Evolutionary conservation across 2,329 filamentous ascomycete species (phyloP).

Genomic region (Saccharata proteae): DNA sequence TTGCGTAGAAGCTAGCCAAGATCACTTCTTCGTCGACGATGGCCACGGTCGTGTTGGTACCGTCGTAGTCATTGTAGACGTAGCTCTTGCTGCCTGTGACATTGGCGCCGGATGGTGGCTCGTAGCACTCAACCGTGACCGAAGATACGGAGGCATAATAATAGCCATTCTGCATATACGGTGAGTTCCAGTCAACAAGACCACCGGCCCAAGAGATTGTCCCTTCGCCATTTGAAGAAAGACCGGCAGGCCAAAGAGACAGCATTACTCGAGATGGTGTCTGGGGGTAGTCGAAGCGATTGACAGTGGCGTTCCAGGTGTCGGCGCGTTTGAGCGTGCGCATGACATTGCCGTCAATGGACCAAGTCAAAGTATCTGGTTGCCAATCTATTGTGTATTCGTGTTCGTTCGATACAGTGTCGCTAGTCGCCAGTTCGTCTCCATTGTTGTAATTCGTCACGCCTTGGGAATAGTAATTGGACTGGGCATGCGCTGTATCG

Average conservation of each 20-base stretch:
- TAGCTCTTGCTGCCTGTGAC: conserved; percentile 54
- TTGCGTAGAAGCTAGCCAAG: conserved; percentile 68
- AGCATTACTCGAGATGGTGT: conserved; percentile 84
- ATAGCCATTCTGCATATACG: conserved; percentile 78
- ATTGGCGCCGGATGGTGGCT: conserved; percentile 60
- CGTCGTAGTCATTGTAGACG: conserved; percentile 51
- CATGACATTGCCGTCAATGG: conserved; percentile 65
- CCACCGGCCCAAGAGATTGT: conserved; percentile 91
- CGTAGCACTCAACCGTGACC: conserved; percentile 77
- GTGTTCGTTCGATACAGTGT: conserved; percentile 65
- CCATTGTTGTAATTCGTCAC: conserved; percentile 74
- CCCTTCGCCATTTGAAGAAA: conserved; percentile 63
- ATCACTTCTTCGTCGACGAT: conserved; percentile 65
- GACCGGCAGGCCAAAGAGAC: conserved; percentile 90
- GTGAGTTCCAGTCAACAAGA: conserved; percentile 70
- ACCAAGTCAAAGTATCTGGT: conserved; percentile 75
- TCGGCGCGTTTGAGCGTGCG: conserved; percentile 63
- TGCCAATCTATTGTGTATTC: conserved; percentile 91
- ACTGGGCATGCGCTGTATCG: conserved; percentile 67
- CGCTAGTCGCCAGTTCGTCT: conserved; percentile 54
- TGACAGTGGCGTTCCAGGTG: conserved; percentile 75
- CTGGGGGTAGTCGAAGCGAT: conserved; percentile 81
- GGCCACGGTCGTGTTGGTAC: conserved; percentile 64
- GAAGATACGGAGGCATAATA: conserved; percentile 73
- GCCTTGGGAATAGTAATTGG: conserved; percentile 96